Evolutionary conservation across 192 early-diverging fungal genomes (phyloP).

Genomic region (Geranomyces variabilis): DNA sequence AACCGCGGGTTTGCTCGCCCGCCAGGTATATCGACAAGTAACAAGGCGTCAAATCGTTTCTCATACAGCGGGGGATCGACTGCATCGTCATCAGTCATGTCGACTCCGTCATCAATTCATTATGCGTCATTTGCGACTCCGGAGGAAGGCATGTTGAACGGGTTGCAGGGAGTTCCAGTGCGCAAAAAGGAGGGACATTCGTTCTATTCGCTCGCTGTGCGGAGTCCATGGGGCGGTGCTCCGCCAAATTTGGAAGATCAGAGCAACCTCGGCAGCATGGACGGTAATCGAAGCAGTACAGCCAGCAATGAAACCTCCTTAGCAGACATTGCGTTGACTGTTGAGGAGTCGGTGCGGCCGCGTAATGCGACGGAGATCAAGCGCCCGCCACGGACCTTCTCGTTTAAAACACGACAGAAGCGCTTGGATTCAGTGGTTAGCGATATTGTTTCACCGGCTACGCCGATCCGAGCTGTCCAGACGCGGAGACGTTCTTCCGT

Average conservation of each 20-base stretch:
- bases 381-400: conserved; percentile 9
- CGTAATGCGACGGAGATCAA: conserved; percentile 17
- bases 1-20: conserved; percentile 16
- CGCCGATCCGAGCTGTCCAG: conserved; percentile 3
- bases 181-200: conserved; percentile 32
- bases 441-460: neutral
- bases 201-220: conserved; percentile 26
- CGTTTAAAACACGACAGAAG: conserved; percentile 16
- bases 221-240: conserved; percentile 10
- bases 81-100: conserved; percentile 20
- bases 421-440: conserved; percentile 9
- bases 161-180: conserved; percentile 18
- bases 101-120: conserved; percentile 18
- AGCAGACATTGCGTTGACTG: neutral
- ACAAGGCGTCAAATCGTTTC: conserved; percentile 6
- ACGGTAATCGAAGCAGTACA: neutral
- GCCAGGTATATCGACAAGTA: conserved; percentile 6
- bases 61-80: conserved; percentile 27
- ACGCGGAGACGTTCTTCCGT: conserved; percentile 8
- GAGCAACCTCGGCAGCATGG: conserved; percentile 1
- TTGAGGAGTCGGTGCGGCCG: neutral
- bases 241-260: too few relatives aligned
- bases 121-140: neutral
- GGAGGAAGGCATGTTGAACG: neutral
- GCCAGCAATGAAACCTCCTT: neutral